Base-by-base conservation (phyloP, 345 rosid species). In the Pseudoturritis turrita region DNA sequence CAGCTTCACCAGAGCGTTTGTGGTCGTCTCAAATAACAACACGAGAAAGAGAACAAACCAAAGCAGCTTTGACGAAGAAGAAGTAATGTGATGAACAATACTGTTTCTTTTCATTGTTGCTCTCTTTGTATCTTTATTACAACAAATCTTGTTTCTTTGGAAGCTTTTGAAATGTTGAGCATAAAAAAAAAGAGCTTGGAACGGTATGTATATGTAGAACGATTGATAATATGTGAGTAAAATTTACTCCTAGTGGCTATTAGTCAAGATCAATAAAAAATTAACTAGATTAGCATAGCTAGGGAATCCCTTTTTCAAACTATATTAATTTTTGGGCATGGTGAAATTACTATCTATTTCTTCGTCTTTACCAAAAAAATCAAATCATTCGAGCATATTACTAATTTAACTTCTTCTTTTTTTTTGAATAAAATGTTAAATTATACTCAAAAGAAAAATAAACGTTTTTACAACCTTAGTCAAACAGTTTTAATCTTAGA, bases 1-100 rank as follows among this genome's bases (percentile, higher is more conserved):
- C n/a, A 55, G 40, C 49, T 73, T 61, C 59, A 68, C 81, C 35
- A 68, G 49, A 52, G 71, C 78, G 14, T 55, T 31, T 4, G 72
- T 66, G n/a, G 14, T 35, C 29, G 52, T 69, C 28, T 29, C 28
- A 7, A 21, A 51, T 6, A 51, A 31, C 52, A 76, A 55, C 52
- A 69, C 45, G 65, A 69, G 10, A 17, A 74, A 73, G 51, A 73
- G 14, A 73, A 56, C 28, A 56, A 7, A 55, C 58, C 47, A 4
- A 63, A 23, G 54, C 4, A 36, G 4, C 23, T 15, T 72, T 31
- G 18, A 41, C 5, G 54, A 43, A 41, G 54, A 71, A 39, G 17
- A 41, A 12, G 51, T 10, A 37, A 36, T 13, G n/a, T 54, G 41
- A 43, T 37, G 61, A 40, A 6, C 50, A 39, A 11, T 52, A 25